Conservation (phyloP, 306 rosid genomes). For the Cucumis cinereus region DNA sequence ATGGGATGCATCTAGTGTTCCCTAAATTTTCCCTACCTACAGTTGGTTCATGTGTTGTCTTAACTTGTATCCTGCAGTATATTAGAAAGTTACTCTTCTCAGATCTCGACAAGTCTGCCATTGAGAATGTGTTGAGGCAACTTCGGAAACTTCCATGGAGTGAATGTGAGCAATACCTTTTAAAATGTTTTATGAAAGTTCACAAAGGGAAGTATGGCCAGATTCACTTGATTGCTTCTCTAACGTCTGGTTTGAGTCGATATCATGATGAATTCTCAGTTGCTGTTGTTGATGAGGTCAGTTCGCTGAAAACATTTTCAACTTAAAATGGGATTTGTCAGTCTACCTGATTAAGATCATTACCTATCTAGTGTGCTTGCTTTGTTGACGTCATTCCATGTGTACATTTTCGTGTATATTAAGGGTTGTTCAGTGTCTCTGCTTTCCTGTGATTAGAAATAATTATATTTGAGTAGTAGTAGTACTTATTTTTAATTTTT, state of each 20-base stretch:
- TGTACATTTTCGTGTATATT: neutral
- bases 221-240: conserved; percentile 91
- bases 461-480: neutral
- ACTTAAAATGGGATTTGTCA: neutral
- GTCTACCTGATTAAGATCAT: neutral
- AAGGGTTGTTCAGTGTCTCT: neutral
- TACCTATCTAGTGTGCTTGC: neutral
- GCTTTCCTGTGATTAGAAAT: neutral
- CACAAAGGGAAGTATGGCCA: conserved; percentile 97
- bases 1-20: conserved; percentile 1
- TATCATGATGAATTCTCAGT: conserved; percentile 94
- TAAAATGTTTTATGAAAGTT: conserved; percentile 97
- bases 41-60: conserved; percentile 1
- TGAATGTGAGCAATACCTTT: conserved; percentile 80
- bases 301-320: neutral
- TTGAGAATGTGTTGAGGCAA: conserved; percentile 95
- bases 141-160: conserved; percentile 95
- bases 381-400: neutral
- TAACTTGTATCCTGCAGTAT: conserved; percentile 45
- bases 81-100: conserved; percentile 87
- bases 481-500: neutral
- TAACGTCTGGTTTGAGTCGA: conserved; percentile 95
- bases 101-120: conserved; percentile 88
- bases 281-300: conserved; percentile 95
- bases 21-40: neutral